Evolutionary conservation across 2,329 filamentous ascomycete genomes (phyloP).

Genomic region (Colletotrichum salicis): DNA sequence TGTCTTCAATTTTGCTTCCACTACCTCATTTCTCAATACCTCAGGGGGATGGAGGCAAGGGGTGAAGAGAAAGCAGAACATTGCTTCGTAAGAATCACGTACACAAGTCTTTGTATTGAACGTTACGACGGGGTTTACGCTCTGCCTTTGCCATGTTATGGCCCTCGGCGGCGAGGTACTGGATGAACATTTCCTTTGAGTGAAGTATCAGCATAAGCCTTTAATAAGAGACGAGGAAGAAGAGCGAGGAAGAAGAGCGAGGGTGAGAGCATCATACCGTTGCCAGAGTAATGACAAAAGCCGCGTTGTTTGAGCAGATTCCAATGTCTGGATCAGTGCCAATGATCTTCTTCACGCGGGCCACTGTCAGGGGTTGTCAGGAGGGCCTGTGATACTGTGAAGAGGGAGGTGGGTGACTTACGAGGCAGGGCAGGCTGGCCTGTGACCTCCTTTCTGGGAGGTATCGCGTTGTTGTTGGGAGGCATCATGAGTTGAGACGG

Average conservation of each 20-base stretch:
- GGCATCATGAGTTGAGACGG: conserved; percentile 70
- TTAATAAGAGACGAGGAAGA: too few relatives aligned
- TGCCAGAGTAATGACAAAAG: conserved; percentile 92
- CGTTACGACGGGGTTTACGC: conserved; percentile 89
- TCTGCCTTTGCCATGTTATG: conserved; percentile 91
- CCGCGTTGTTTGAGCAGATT: conserved; percentile 91
- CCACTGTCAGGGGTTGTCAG: conserved; percentile 66
- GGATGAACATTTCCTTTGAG: conserved; percentile 88
- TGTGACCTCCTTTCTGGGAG: conserved; percentile 82
- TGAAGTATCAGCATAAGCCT: neutral
- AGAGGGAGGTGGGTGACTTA: conserved; percentile 56
- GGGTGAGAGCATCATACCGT: conserved; percentile 65
- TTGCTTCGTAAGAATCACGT: conserved; percentile 41
- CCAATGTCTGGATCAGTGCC: conserved; percentile 85
- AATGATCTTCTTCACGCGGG: conserved; percentile 96
- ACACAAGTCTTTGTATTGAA: conserved; percentile 96
- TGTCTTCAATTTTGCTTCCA: neutral
- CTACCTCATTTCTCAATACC: neutral
- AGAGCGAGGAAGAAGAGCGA: neutral
- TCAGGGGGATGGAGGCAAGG: neutral
- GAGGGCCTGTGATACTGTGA: neutral
- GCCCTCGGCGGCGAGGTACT: conserved; percentile 86
- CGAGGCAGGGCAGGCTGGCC: conserved; percentile 87
- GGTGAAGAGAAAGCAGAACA: neutral
- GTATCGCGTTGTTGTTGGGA: conserved; percentile 87